Base-by-base conservation (phyloP, 2,329 filamentous ascomycete genomes). In the Rugonectria rugulosa region DNA sequence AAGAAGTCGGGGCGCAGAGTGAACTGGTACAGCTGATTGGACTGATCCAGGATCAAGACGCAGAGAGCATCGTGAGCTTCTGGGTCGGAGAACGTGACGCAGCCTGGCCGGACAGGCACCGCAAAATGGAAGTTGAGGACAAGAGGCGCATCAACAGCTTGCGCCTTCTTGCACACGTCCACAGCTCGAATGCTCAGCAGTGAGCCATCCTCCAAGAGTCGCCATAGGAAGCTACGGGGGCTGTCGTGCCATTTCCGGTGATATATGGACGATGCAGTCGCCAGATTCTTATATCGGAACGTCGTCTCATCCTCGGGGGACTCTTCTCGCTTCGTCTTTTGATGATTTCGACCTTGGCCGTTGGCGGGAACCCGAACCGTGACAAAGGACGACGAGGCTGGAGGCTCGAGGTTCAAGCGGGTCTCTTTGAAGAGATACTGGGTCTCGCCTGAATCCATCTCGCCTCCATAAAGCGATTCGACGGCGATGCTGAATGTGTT, bases 141-240 rank as follows among this genome's bases (percentile, higher is more conserved):
- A 46, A 95, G 78, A 61, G 88, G 86, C 50, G 90, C 86, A 73
- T 96, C 91, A 37, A 80, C 75, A 19, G 86, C 83, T 63, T 80
- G 82, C 58, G 81, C 81, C 62, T 81, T 84, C 77, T 84, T 92
- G 71, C 86, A 89, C 62, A 97, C 77, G 74, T 99, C 95, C 57
- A 91, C 86, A 34, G 87, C 88, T 69, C 91, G 89, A 45, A 99
- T 81, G 75, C 95, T 94, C 65, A 99, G 81, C 59, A 92, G 80
- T 63, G 85, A 90, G 68, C 87, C 86, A 67, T 91, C 87, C 68
- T 96, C 89, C 57, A 97, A 77, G 32, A 98, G 83, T 65, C 94
- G 86, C 95, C 95, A 99, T 42, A 97, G 82, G 70, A 98, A 96
- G 73, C 86, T 91, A 70, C 90, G 88, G 32, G 95, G 95, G 61